These are phyloP conservation scores for Castanea sativa DNA, from an alignment of 306 rosid species.

Conservation along the genomic window DNA sequence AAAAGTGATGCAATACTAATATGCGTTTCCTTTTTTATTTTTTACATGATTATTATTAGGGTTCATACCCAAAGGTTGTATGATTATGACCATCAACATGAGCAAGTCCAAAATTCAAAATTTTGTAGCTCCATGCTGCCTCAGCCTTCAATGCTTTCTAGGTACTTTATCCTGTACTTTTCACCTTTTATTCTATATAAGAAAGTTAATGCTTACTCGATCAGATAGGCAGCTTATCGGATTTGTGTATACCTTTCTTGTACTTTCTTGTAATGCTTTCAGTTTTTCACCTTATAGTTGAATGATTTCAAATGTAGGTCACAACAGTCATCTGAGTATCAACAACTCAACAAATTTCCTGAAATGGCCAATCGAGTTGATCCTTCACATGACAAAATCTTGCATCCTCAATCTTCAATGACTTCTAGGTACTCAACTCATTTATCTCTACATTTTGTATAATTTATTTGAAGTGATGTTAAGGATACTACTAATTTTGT, in stretches of 20 bases:
- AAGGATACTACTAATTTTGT: too few species aligned
- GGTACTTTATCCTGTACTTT: slow-evolving; percentile 1
- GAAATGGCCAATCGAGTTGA: background rate
- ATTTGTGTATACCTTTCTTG: too few species aligned
- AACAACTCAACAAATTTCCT: background rate
- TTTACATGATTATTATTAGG: slow-evolving; percentile 3
- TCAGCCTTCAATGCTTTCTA: background rate
- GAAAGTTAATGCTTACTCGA: too few species aligned
- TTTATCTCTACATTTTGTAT: background rate
- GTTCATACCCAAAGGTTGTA: background rate
- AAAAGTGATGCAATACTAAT: too few species aligned
- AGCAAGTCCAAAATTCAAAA: background rate
- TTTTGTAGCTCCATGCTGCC: background rate
- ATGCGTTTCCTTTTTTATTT: background rate
- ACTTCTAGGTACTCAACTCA: background rate
- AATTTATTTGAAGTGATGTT: background rate
- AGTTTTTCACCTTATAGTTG: background rate
- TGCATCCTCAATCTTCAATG: background rate
- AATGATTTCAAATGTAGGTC: background rate
- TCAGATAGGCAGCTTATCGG: too few species aligned
- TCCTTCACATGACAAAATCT: background rate
- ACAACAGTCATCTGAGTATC: background rate
- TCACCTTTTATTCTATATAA: too few species aligned
- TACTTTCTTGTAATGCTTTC: background rate
- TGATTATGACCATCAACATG: slow-evolving; percentile 2